phyloP scores from a whole-genome alignment of 2,329 filamentous ascomycete species.

The Phoma herbarum region DNA sequence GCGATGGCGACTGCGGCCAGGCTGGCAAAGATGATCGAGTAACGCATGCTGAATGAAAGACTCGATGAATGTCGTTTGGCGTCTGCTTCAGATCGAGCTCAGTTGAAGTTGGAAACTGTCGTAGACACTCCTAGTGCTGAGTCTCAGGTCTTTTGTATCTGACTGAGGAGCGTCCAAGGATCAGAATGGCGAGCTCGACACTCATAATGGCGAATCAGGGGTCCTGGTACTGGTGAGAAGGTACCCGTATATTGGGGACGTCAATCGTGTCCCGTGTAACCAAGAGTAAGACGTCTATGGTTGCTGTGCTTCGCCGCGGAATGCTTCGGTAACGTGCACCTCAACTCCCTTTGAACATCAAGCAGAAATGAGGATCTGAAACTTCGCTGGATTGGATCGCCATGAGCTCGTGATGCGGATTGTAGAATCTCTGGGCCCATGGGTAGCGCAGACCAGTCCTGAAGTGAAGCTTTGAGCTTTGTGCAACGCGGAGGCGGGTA shows the following conservation, averaged over 20 bases:
- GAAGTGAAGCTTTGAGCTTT: not conserved
- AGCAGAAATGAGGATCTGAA: not conserved
- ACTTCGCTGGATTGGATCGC: not conserved
- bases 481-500: not conserved
- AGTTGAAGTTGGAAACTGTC: not conserved
- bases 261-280: conserved; percentile 4
- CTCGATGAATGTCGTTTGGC: not conserved
- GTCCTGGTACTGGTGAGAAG: conserved; percentile 11
- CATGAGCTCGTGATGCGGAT: not conserved
- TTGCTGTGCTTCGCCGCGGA: not conserved
- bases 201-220: conserved; percentile 5
- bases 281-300: not conserved
- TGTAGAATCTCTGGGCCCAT: not conserved
- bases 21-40: conserved; percentile 22
- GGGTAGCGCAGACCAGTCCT: not conserved
- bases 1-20: conserved; percentile 22
- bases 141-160: conserved; percentile 6
- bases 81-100: not conserved
- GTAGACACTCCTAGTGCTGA: not conserved
- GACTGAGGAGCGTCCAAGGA: not conserved
- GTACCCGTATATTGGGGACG: conserved; percentile 10
- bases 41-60: conserved; percentile 25
- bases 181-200: not conserved
- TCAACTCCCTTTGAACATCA: not conserved
- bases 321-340: not conserved